Evolutionary conservation across 2,329 filamentous ascomycete species (phyloP).

Genomic region (Graphiopsis chlorocephala): DNA sequence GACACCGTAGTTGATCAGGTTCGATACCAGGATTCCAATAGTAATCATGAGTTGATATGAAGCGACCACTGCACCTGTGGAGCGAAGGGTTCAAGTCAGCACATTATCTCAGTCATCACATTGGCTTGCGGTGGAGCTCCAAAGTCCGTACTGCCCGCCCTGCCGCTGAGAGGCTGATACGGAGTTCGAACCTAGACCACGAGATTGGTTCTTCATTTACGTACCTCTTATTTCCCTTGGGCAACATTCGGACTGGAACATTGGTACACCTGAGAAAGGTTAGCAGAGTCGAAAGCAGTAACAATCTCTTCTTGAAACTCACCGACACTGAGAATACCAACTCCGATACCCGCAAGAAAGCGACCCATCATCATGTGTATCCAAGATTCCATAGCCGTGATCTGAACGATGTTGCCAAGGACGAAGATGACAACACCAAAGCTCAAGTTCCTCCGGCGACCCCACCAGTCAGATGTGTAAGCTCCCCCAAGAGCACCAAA

Average conservation of each 20-base stretch:
- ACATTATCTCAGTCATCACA: too few relatives aligned
- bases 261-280: slow-evolving; percentile 40
- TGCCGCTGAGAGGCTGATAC: too few relatives aligned
- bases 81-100: too few relatives aligned
- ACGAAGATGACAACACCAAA: slow-evolving; percentile 31
- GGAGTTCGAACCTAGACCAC: too few relatives aligned
- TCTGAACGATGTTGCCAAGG: slow-evolving; percentile 44
- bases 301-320: slow-evolving; percentile 21
- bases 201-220: too few relatives aligned
- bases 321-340: slow-evolving; percentile 39
- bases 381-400: slow-evolving; percentile 31
- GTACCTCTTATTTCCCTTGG: slow-evolving; percentile 43
- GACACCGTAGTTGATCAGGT: slow-evolving; percentile 48
- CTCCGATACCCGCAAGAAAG: slow-evolving; percentile 42
- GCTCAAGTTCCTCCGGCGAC: neutral
- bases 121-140: too few relatives aligned
- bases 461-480: slow-evolving; percentile 4
- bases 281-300: neutral
- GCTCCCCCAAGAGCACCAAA: slow-evolving; percentile 3
- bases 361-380: slow-evolving; percentile 38
- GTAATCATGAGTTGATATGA: slow-evolving; percentile 50
- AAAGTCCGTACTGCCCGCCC: too few relatives aligned
- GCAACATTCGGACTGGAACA: slow-evolving; percentile 45
- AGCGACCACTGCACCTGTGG: slow-evolving; percentile 37
- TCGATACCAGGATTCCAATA: slow-evolving; percentile 45